A percentile compares a stretch with the other conserved stretches of the same genome.
Evolutionary conservation across 1,284 basidiomycete species (phyloP).

Genomic region (Somion occarium): DNA sequence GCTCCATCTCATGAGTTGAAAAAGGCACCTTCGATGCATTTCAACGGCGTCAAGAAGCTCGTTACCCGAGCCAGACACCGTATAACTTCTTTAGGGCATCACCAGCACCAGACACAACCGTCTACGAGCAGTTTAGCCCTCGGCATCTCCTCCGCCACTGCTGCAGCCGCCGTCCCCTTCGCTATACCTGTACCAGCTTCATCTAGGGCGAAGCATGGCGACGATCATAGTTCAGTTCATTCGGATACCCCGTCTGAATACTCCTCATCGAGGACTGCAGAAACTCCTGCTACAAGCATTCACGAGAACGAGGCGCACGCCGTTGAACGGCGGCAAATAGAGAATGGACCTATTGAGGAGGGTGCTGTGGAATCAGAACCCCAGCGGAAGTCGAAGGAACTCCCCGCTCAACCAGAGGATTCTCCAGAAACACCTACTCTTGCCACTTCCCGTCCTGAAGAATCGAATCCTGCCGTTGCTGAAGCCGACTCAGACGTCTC

Average conservation of each 20-base stretch:
- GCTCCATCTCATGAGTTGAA: neutral
- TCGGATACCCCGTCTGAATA: neutral
- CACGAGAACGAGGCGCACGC: too few relatives aligned
- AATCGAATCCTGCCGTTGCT: too few relatives aligned
- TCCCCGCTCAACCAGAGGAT: too few relatives aligned
- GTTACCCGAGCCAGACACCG: neutral
- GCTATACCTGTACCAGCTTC: neutral
- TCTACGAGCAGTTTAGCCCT: neutral
- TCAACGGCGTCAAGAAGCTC: neutral
- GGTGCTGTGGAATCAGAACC: neutral
- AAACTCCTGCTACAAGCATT: too few relatives aligned
- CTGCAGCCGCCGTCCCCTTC: neutral
- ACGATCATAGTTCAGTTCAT: neutral
- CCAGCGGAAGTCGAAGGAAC: too few relatives aligned
- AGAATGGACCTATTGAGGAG: neutral
- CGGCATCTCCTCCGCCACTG: neutral
- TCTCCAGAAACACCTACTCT: too few relatives aligned
- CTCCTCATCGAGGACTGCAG: neutral
- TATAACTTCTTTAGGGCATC: neutral
- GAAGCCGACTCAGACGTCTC: too few relatives aligned
- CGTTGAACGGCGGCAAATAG: neutral
- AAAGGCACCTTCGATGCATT: neutral
- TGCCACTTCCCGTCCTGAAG: too few relatives aligned
- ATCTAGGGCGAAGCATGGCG: neutral
- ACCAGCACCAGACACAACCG: neutral